Conservation (phyloP, 495 filamentous ascomycete species). For the Daldinia childiae region DNA sequence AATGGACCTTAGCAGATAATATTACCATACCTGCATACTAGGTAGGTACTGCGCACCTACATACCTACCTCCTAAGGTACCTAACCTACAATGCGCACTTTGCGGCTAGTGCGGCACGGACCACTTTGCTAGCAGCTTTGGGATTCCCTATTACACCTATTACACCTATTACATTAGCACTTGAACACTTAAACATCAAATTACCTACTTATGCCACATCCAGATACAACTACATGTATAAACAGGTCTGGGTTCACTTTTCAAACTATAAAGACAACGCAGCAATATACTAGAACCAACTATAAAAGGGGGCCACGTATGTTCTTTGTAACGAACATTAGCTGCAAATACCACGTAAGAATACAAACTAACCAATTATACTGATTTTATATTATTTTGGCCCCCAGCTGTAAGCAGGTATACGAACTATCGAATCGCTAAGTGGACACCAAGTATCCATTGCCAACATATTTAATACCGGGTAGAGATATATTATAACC, state of each 20-base stretch:
- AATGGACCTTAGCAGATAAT: too few species aligned
- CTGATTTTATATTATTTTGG: background rate
- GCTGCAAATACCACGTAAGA: slow-evolving; percentile 8
- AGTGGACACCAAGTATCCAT: background rate
- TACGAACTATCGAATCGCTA: slow-evolving; percentile 3
- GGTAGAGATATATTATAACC: background rate
- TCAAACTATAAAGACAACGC: background rate
- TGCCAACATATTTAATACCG: background rate
- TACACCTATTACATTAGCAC: background rate
- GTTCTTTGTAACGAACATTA: background rate
- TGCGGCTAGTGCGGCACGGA: background rate
- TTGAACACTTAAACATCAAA: background rate
- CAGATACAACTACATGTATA: background rate
- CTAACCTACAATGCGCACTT: background rate
- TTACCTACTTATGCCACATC: too few species aligned
- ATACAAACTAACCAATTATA: slow-evolving; percentile 5
- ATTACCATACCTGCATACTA: background rate
- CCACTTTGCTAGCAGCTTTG: background rate
- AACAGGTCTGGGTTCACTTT: background rate
- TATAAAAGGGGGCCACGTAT: slow-evolving; percentile 11
- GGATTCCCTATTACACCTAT: background rate
- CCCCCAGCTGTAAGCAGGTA: background rate
- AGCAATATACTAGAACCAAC: background rate
- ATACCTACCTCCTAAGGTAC: too few species aligned
- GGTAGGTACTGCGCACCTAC: too few species aligned